Evolutionary conservation across 768 basidiomycete species (phyloP), one percentile per base, ranked within the genome.

Genomic region (Tricholoma saponaceum): DNA sequence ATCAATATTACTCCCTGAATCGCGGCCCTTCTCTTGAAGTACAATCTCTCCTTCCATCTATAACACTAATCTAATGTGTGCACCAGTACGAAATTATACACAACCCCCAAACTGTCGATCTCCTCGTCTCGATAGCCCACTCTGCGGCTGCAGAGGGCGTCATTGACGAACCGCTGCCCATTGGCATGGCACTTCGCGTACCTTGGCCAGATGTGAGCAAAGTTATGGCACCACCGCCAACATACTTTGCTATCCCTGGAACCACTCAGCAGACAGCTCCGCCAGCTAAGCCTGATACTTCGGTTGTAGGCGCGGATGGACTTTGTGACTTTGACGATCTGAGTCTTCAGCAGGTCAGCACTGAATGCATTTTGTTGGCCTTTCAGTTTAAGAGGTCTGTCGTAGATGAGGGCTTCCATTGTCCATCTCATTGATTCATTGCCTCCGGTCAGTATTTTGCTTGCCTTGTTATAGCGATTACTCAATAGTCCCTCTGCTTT

Each of bases 21-120:
- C 76, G 83, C 25, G 87, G 86, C 0, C 82, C 84, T 5, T 86
- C 86, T 8, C 76, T 89, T 18, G 86, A 89, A 76, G 86, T 84
- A 62, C 13, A 64, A 6, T 53, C 22, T 18, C 3, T 33, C 54
- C 18, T 14, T 35, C 52, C 20, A 26, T 33, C 13, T 22, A 2
- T 32, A 33, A 33, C 18, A 7, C 30, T 54, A 33, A 30, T 35
- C 23, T 30, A 46, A 50, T 54, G 32, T 55, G 23, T 12, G 1
- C 35, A 20, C 0, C 51, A 89, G 86, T 87, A 89, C 61, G 88
- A 90, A 67, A 86, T 90, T 55, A 72, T 81, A 18, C 79, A 80
- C 56, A 88, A 89, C 60, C 76, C 85, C 0, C 70, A 75, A 44
- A 82, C 81, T 0, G 87, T 90, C 28, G 87, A 90, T 60, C 77